phyloP scores from a whole-genome alignment of 306 rosid species.

The Pterocarpus santalinus region DNA sequence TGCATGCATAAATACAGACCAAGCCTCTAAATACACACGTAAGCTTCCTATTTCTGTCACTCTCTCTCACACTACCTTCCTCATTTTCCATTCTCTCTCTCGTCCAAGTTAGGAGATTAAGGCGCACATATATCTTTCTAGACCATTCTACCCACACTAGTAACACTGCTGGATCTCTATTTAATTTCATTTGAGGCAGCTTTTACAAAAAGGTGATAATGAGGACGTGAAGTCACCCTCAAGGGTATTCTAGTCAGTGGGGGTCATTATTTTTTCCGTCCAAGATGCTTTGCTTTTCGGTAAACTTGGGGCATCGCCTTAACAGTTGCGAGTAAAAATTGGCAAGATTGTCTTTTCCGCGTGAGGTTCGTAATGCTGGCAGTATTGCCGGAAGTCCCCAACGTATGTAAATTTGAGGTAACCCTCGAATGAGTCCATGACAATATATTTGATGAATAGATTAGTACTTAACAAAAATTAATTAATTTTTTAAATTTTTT shows the following conservation, averaged over 20 bases:
- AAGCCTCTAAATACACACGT: conserved; percentile 63
- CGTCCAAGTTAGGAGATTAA: neutral
- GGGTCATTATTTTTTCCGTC: conserved; percentile 55
- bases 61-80: conserved; percentile 32
- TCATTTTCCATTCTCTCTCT: conserved; percentile 9
- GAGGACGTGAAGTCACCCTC: conserved; percentile 90
- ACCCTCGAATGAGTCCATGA: no score
- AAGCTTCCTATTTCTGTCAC: conserved; percentile 50
- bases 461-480: no score
- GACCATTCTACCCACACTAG: conserved; percentile 65
- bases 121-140: conserved; percentile 33
- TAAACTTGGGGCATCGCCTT: conserved; percentile 69
- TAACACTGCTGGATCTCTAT: conserved; percentile 40
- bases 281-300: conserved; percentile 78
- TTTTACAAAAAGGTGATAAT: conserved; percentile 78
- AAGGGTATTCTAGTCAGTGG: conserved; percentile 73
- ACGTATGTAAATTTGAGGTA: no score
- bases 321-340: conserved; percentile 57
- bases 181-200: conserved; percentile 75
- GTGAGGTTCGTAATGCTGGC: conserved; percentile 53
- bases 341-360: conserved; percentile 61
- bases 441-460: no score
- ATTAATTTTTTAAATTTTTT: no score
- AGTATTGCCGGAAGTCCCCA: conserved; percentile 29
- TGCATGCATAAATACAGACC: conserved; percentile 82